Base-by-base conservation (phyloP, 1,284 basidiomycete genomes). In the Trichosporon ovoides region DNA sequence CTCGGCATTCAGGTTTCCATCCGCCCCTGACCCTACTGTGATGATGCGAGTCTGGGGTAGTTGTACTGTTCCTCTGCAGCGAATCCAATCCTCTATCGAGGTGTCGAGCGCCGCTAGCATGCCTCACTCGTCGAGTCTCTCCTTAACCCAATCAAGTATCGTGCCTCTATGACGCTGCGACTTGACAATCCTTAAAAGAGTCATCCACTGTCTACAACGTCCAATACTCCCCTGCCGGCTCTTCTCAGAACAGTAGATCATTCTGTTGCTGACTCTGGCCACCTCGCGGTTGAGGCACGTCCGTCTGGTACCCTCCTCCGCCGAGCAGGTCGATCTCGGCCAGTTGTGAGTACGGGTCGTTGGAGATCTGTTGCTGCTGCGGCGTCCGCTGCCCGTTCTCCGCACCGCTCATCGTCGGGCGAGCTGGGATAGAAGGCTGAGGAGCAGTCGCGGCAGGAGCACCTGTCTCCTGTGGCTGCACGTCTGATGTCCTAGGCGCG, bases 341-440 rank as follows among this genome's bases (percentile, higher is more conserved):
- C 20, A 79, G 61, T 54, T 73, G 72, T n/a, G 68, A 69, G 62
- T 79, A 79, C 18, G 72, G 71, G 53, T 78, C 75, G 55, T 71
- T 61, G 14, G 55, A 46, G 3, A 49, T 20, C 20, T 48, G 52
- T 14, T 22, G 57, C 36, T 48, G 46, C 37, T 38, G 55, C 20
- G 53, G 38, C 35, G 50, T 38, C 35, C n/a, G 11, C 52, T 38
- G 28, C 33, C 35, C 20, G n/a, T 40, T 46, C 22, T 50, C 38
- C 28, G 24, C 50, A 22, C 11, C 37, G 38, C 24, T 58, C 43
- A 56, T 53, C 13, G 31, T 31, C 36, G 38, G 49, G 16, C 51
- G 35, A 14, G 52, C 43, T 14, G 40, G 33, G 35, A 35, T 18
- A 36, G 43, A 3, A 33, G 43, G 58, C 38, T 40, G 55, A 43